A percentile compares a stretch with the other conserved stretches of the same genome.
Conservation (phyloP, 176 grass and related monocot species). For the Eragrostis nindensis region DNA sequence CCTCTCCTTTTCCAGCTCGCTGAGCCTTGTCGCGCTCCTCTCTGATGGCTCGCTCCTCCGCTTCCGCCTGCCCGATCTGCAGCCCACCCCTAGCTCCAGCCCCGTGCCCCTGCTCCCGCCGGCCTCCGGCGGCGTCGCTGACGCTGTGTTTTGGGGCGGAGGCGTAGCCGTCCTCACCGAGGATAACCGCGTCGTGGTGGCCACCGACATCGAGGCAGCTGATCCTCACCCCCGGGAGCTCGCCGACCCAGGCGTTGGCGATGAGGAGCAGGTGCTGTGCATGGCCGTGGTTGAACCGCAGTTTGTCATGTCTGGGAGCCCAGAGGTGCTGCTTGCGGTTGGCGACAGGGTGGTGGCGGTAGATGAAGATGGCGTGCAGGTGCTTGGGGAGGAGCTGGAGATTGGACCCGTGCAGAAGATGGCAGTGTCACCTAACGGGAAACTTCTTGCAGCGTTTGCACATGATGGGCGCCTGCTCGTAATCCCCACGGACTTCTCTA, state of each 20-base stretch:
- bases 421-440: constrained; percentile 87
- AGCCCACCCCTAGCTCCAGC: constrained; percentile 59
- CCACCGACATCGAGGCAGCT: constrained; percentile 42
- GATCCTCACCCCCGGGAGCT: constrained; percentile 73
- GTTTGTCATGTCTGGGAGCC: constrained; percentile 83
- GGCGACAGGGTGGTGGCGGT: constrained; percentile 73
- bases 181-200: constrained; percentile 55
- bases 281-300: constrained; percentile 89
- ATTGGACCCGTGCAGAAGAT: constrained; percentile 97
- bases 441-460: constrained; percentile 84
- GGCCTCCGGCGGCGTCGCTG: constrained; percentile 70
- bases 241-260: constrained; percentile 69
- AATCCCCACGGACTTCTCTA: constrained; percentile 86
- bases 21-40: constrained; percentile 73
- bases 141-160: constrained; percentile 89
- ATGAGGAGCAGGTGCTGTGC: constrained; percentile 72
- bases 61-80: constrained; percentile 68
- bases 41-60: constrained; percentile 85
- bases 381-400: constrained; percentile 62
- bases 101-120: constrained; percentile 51
- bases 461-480: constrained; percentile 85
- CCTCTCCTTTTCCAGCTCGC: constrained; percentile 85
- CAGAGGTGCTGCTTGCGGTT: constrained; percentile 86
- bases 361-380: constrained; percentile 82
- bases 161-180: constrained; percentile 80